Conservation (phyloP, 345 rosid genomes). For the Salix viminalis region DNA sequence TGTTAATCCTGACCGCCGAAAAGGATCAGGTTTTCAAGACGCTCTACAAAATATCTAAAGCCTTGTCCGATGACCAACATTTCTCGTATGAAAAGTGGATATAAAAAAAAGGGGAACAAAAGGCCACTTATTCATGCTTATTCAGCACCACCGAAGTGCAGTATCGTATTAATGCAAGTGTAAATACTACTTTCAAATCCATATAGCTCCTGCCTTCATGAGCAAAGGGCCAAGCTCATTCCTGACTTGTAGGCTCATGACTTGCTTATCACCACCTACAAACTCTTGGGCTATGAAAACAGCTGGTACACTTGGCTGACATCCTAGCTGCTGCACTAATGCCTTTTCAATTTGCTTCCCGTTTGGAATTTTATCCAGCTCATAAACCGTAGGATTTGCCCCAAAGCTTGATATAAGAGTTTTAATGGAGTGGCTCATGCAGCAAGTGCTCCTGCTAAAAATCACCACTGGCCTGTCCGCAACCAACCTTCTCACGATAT, state of each 20-base stretch:
- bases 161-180: not conserved
- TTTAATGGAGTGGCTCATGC: slow-evolving; percentile 69
- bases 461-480: slow-evolving; percentile 72
- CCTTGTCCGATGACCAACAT: not conserved
- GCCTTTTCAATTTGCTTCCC: slow-evolving; percentile 57
- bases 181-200: slow-evolving; percentile 41
- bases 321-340: slow-evolving; percentile 56
- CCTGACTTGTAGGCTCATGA: slow-evolving; percentile 66
- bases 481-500: slow-evolving; percentile 45
- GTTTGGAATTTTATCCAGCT: slow-evolving; percentile 57
- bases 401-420: slow-evolving; percentile 64
- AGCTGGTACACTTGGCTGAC: slow-evolving; percentile 57
- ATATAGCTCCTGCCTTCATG: slow-evolving; percentile 73
- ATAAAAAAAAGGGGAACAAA: too few species aligned
- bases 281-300: slow-evolving; percentile 76
- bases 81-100: too few species aligned
- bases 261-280: slow-evolving; percentile 69
- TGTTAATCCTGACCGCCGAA: not conserved
- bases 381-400: slow-evolving; percentile 64
- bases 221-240: slow-evolving; percentile 63
- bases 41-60: not conserved
- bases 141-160: not conserved
- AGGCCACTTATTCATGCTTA: not conserved
- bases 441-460: slow-evolving; percentile 72
- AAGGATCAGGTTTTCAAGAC: not conserved